Base-by-base conservation (phyloP, 495 filamentous ascomycete species). In the Penicillium angulare region DNA sequence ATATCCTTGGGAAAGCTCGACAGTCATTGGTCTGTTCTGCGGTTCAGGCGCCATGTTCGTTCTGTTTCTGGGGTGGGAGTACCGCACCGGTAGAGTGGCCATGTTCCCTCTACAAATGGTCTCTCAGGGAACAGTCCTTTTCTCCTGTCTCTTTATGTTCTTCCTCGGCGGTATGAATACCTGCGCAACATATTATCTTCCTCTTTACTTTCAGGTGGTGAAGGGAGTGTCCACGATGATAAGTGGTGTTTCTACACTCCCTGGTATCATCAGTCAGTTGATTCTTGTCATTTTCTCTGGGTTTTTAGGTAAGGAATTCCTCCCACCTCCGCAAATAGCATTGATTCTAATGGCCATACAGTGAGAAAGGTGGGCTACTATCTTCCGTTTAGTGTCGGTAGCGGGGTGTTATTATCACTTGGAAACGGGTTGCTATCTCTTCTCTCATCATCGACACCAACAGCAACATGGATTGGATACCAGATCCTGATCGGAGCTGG, bases 401-500 rank as follows among this genome's bases (percentile, higher is more conserved):
- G 67, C 17, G 60, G 61, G 4, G 43, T 56, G 1, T 34, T 67
- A 9, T 57, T 54, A 24, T 24, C 71, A 6, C 57, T 84, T 38
- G 77, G 72, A 12, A 64, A 69, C 13, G 80, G 81, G 1, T 59
- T 85, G 27, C 53, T 80, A 20, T 76, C 77, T 18, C 79, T 75
- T 7, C 68, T 78, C 12, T 60, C 63, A 7, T 71, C 73, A 7
- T 43, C 53, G 2, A 81, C 78, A 8, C 36, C 64, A 0, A 48
- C 67, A 0, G 74, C 64, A 27, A 75, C 59, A 40, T 82, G 78
- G 75, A 67, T 83, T 33, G 80, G 81, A 32, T 83, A 81, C 53
- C 79, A 84, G 54, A 72, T 83, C 31, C 59, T 86, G 6, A 53
- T 72, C 6, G 81, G 82, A n/a, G 51, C 68, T 18, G 78, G 76